Base-by-base conservation (phyloP, 1,284 basidiomycete genomes). In the Moesziomyces parantarcticus region DNA sequence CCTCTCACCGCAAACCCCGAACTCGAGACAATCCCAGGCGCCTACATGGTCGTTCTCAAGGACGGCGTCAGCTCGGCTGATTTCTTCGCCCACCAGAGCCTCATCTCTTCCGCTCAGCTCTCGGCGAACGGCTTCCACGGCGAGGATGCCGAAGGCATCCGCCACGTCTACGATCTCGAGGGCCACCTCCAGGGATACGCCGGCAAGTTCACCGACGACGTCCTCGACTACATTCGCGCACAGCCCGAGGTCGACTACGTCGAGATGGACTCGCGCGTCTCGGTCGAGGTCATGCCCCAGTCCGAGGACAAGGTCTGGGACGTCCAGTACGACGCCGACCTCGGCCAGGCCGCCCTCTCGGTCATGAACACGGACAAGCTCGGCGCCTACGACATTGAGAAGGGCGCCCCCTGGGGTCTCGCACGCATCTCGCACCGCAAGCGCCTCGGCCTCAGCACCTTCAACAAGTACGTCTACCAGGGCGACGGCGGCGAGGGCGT, bases 231-330 rank as follows among this genome's bases (percentile, higher is more conserved):
- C 80, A 91, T 99, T 83, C 89, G 96, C 57, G 85, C 88, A 50
- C 88, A 92, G 87, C 94, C 95, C 20, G 94, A 96, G 84, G 94
- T 99, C 50, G 92, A 90, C 32, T 96, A 92, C 82, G 88, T 99
- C 65, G 97, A 99, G 87, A 89, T 87, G 68, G 97, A 99, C 75
- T 73, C 80, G n/a, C 57, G 76, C 51, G 82, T 83, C 26, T 72
- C 64, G 18, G 65, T 75, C 32, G 68, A 72, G 53, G 76, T 81
- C 68, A 76, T 83, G 65, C 76, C 71, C 34, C 76, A 83, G 57
- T 65, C 76, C 47, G 72, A 73, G 32, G 65, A 72, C 52, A 73
- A 63, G 43, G 70, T 80, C 48, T 76, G 69, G 69, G 75, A 81
- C 22, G 65, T 74, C 46, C 39, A 63, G 20, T 73, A 73, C 60